phyloP scores from a whole-genome alignment of 1,284 basidiomycete genomes.

The Xerocomus amazonicus region DNA sequence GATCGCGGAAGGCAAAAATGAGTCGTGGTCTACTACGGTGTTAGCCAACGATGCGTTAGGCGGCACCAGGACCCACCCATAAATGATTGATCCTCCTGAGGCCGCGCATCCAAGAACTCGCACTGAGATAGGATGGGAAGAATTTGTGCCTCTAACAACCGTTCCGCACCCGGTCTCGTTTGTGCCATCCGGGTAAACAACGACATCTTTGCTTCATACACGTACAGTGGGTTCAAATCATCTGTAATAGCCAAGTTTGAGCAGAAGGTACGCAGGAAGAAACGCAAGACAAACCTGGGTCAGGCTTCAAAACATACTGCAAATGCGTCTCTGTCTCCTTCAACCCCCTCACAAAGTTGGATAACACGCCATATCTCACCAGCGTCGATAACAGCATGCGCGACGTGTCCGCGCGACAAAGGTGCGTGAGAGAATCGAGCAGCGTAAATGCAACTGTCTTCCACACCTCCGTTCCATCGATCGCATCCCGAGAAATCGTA shows the following conservation, averaged over 20 bases:
- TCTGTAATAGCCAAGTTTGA: constrained; percentile 42
- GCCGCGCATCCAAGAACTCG: constrained; percentile 81
- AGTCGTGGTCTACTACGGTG: constrained; percentile 61
- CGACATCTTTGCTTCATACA: constrained; percentile 93
- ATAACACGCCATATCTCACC: constrained; percentile 74
- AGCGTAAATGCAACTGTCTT: constrained; percentile 91
- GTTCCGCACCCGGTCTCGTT: constrained; percentile 79
- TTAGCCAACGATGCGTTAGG: not conserved
- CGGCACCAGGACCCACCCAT: constrained; percentile 53
- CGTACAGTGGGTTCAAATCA: constrained; percentile 88
- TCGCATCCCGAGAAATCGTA: constrained; percentile 84
- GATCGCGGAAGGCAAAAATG: constrained; percentile 83
- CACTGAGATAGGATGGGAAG: constrained; percentile 81
- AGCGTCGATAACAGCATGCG: constrained; percentile 59
- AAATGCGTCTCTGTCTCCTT: constrained; percentile 83
- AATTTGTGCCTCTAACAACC: constrained; percentile 77
- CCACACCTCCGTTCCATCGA: constrained; percentile 95
- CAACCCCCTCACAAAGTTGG: constrained; percentile 79
- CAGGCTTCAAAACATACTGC: constrained; percentile 79
- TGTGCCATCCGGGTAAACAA: constrained; percentile 84
- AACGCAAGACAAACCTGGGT: constrained; percentile 63
- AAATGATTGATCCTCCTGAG: constrained; percentile 78
- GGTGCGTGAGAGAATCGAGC: constrained; percentile 70
- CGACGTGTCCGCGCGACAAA: constrained; percentile 63
- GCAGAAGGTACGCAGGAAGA: not conserved